phyloP scores from a whole-genome alignment of 148 eudicot species.

The Chenopodium formosanum region DNA sequence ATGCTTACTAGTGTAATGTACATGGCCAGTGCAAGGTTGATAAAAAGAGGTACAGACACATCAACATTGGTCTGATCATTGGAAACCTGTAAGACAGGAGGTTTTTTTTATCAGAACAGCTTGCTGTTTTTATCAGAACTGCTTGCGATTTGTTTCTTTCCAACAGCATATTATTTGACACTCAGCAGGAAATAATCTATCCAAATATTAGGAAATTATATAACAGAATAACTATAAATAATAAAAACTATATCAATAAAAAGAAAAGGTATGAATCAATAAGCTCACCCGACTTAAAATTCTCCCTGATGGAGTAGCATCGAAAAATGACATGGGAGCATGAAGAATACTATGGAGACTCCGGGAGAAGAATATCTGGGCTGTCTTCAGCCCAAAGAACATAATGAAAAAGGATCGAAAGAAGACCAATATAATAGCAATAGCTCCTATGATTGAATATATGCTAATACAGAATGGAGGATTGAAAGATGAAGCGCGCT shows the following conservation, averaged over 20 bases:
- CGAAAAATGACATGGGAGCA: constrained; percentile 98
- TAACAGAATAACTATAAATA: not conserved
- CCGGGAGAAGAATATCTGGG: constrained; percentile 60
- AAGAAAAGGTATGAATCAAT: not conserved
- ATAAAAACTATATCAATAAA: not conserved
- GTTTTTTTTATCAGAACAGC: not conserved
- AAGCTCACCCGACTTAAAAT: constrained; percentile 81
- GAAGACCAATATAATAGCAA: constrained; percentile 47
- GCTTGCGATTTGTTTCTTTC: not conserved
- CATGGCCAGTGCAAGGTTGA: constrained; percentile 57
- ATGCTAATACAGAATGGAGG: constrained; percentile 65
- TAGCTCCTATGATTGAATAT: constrained; percentile 54
- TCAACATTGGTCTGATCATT: constrained; percentile 85
- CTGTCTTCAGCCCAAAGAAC: constrained; percentile 68
- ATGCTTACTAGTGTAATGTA: constrained; percentile 66
- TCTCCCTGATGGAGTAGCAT: constrained; percentile 97
- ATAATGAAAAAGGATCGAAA: constrained; percentile 47
- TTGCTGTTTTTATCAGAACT: not conserved
- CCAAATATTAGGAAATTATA: not conserved
- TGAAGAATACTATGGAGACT: constrained; percentile 71
- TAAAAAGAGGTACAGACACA: constrained; percentile 63
- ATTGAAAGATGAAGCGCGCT: constrained; percentile 47
- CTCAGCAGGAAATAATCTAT: not conserved
- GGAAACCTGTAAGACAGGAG: constrained; percentile 57
- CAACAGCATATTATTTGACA: not conserved